Conservation (phyloP, 257 asterid species). For the Scutellaria galericulata region DNA sequence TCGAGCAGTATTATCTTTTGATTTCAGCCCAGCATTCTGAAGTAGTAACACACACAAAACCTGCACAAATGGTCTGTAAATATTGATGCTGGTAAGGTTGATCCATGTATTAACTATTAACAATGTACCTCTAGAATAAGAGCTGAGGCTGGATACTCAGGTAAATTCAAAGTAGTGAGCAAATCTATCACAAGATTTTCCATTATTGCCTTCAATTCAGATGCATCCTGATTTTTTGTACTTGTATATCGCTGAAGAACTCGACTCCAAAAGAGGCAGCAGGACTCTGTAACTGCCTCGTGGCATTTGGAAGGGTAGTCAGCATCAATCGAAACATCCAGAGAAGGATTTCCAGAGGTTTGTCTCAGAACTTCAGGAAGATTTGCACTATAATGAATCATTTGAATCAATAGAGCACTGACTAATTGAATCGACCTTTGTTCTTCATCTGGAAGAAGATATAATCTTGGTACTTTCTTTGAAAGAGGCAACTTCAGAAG, state of each 20-base stretch:
- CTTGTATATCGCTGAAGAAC: slow-evolving; percentile 91
- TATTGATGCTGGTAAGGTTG: slow-evolving; percentile 24
- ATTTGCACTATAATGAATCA: slow-evolving; percentile 90
- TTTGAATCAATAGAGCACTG: slow-evolving; percentile 82
- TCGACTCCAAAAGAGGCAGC: slow-evolving; percentile 99
- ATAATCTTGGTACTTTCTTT: slow-evolving; percentile 85
- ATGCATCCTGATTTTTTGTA: slow-evolving; percentile 83
- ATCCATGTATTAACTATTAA: slow-evolving; percentile 30
- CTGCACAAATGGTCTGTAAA: slow-evolving; percentile 60
- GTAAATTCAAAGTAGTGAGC: slow-evolving; percentile 86
- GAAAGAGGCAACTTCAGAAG: slow-evolving; percentile 88
- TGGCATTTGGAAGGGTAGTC: slow-evolving; percentile 82
- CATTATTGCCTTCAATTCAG: slow-evolving; percentile 86
- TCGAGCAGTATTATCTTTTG: slow-evolving; percentile 89
- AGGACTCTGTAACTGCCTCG: slow-evolving; percentile 88
- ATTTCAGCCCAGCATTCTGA: slow-evolving; percentile 93
- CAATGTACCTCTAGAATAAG: slow-evolving; percentile 81
- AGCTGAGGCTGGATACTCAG: slow-evolving; percentile 97
- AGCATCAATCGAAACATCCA: slow-evolving; percentile 70
- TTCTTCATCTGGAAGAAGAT: slow-evolving; percentile 97
- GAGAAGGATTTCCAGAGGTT: slow-evolving; percentile 60
- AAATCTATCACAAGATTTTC: slow-evolving; percentile 96
- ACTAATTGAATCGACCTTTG: slow-evolving; percentile 92
- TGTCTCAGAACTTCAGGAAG: slow-evolving; percentile 82
- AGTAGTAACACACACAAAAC: slow-evolving; percentile 96